phyloP scores from a whole-genome alignment of 257 asterid genomes.

The Solanum clarkiae region DNA sequence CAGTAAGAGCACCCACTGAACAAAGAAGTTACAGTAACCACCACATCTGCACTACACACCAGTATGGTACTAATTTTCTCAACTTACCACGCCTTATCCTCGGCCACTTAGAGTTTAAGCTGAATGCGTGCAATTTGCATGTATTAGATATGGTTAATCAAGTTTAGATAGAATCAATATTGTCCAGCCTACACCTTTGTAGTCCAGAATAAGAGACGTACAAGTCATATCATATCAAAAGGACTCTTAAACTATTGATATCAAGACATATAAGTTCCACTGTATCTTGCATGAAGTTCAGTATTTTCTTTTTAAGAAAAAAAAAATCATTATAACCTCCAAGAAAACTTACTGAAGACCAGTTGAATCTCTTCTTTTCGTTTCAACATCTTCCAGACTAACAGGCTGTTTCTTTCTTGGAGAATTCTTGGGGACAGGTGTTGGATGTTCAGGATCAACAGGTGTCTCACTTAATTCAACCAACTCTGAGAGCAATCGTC shows the following conservation, averaged over 20 bases:
- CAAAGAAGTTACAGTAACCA: not conserved
- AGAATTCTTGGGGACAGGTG: constrained; percentile 23
- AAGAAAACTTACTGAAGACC: constrained; percentile 49
- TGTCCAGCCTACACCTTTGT: not conserved
- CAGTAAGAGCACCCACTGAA: not conserved
- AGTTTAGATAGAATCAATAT: not conserved
- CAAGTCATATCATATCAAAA: not conserved
- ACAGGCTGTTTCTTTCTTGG: constrained; percentile 25
- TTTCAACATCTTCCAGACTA: constrained; percentile 18
- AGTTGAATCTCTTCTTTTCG: constrained; percentile 68
- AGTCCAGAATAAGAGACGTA: not conserved
- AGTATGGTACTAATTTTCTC: not conserved
- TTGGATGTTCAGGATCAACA: constrained; percentile 42
- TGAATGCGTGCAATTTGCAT: not conserved
- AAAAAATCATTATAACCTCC: not conserved
- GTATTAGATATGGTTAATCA: not conserved
- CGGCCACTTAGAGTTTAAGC: not conserved
- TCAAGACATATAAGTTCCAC: not conserved
- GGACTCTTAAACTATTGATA: not conserved
- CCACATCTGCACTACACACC: not conserved
- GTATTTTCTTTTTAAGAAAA: not conserved
- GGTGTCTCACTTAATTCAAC: constrained; percentile 56
- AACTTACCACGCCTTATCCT: not conserved
- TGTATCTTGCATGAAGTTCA: not conserved
- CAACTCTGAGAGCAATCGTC: constrained; percentile 61